phyloP scores from a whole-genome alignment of 345 rosid genomes.

The Eucalyptus paniculata region DNA sequence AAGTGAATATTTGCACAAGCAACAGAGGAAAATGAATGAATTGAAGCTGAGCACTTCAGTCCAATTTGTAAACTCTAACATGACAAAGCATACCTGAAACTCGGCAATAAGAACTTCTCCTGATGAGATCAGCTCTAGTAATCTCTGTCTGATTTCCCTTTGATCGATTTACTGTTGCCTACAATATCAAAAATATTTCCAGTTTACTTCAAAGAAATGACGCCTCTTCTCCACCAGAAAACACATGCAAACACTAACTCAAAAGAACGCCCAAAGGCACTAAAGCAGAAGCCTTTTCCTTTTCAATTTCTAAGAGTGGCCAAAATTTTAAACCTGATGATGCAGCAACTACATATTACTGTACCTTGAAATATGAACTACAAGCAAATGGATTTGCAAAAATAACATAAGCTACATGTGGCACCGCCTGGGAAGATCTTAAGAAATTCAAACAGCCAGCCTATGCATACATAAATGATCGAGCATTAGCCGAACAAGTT shows the following conservation, averaged over 20 bases:
- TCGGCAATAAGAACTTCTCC: slow-evolving; percentile 81
- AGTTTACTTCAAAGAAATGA: neutral
- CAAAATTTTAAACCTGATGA: neutral
- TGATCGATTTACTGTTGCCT: slow-evolving; percentile 85
- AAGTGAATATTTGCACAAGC: neutral
- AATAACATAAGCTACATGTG: neutral
- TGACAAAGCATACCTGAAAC: slow-evolving; percentile 46
- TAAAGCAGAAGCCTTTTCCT: neutral
- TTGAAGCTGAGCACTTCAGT: neutral
- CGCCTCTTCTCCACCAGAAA: neutral
- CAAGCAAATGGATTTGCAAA: neutral
- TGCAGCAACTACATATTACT: neutral
- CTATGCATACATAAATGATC: neutral
- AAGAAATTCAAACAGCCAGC: neutral
- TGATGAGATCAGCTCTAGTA: slow-evolving; percentile 74
- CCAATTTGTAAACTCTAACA: neutral
- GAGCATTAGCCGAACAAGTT: neutral
- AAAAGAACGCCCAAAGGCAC: neutral
- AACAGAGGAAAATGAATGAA: neutral
- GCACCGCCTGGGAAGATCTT: neutral
- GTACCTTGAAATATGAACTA: neutral
- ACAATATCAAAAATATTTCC: neutral
- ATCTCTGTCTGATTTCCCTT: slow-evolving; percentile 81
- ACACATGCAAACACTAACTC: neutral
- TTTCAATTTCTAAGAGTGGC: neutral